Percentiles rank a stretch among this genome's conserved stretches.
These are phyloP conservation scores for Candida smagusa DNA, from an alignment of 1,139 yeast species.

Conservation along the genomic window DNA sequence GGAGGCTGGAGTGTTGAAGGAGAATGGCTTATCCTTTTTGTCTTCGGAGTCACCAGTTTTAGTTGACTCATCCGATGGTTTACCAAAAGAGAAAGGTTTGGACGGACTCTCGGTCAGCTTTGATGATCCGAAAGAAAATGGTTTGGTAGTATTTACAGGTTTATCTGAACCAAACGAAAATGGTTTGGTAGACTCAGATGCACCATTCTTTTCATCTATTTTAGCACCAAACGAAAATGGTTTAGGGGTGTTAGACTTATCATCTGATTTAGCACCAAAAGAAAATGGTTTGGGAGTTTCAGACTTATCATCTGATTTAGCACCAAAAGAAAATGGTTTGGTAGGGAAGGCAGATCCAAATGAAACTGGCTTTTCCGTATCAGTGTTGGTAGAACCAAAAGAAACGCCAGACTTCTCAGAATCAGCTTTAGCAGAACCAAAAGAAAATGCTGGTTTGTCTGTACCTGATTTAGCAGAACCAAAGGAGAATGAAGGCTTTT, in stretches of 20 bases:
- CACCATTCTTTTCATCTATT: conserved; percentile 1
- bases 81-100: background rate
- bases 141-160: conserved; percentile 6
- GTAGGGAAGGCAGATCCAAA: conserved; percentile 4
- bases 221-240: conserved; percentile 7
- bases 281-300: background rate
- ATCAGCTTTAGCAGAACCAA: background rate
- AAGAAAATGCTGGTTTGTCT: conserved; percentile 3
- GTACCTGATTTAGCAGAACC: background rate
- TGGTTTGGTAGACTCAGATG: conserved; percentile 11
- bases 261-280: conserved; percentile 1
- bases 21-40: conserved; percentile 11
- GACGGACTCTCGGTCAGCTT: background rate
- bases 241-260: conserved; percentile 2
- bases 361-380: conserved; percentile 4
- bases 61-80: conserved; percentile 7
- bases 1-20: conserved; percentile 11
- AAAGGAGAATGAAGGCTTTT: conserved; percentile 1
- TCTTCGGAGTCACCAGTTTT: background rate
- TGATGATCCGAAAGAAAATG: conserved; percentile 12
- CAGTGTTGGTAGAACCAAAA: conserved; percentile 1
- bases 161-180: conserved; percentile 17
- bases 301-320: background rate
- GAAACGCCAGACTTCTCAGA: background rate
- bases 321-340: conserved; percentile 14